A percentile compares a stretch with the other conserved stretches of the same genome.
Evolutionary conservation across 148 eudicot genomes (phyloP).

Genomic region (Nyssa sinensis): DNA sequence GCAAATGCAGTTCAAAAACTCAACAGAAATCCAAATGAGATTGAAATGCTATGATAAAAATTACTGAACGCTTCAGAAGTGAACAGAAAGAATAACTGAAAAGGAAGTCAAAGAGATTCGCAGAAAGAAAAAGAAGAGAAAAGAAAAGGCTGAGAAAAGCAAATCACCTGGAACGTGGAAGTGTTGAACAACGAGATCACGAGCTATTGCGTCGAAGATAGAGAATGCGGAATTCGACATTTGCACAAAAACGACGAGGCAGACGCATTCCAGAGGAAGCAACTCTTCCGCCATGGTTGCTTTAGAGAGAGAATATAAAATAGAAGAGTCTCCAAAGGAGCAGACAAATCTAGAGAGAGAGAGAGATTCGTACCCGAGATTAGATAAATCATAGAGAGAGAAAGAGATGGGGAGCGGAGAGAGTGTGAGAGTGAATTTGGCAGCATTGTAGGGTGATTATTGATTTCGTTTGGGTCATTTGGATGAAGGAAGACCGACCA

Average conservation of each 20-base stretch:
- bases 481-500: slow-evolving; percentile 8
- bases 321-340: no score
- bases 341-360: slow-evolving; percentile 17
- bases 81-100: not conserved
- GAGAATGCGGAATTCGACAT: slow-evolving; percentile 14
- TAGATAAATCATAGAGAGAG: not conserved
- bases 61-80: not conserved
- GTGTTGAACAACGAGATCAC: slow-evolving; percentile 8
- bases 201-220: slow-evolving; percentile 2
- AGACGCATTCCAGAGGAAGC: not conserved
- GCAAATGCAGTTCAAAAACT: slow-evolving; percentile 14
- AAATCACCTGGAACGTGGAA: slow-evolving; percentile 7
- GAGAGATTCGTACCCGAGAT: no score
- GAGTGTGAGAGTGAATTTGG: slow-evolving; percentile 25
- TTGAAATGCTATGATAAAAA: not conserved
- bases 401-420: slow-evolving; percentile 5
- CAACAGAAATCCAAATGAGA: not conserved
- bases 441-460: slow-evolving; percentile 18
- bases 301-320: slow-evolving; percentile 12
- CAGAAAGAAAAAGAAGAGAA: not conserved
- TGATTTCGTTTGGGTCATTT: slow-evolving; percentile 2
- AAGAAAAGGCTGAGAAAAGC: not conserved
- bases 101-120: slow-evolving; percentile 1
- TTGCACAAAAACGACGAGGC: not conserved
- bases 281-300: slow-evolving; percentile 15